Conservation (phyloP, 2,329 filamentous ascomycete genomes). For the Ceratocystis papillata region DNA sequence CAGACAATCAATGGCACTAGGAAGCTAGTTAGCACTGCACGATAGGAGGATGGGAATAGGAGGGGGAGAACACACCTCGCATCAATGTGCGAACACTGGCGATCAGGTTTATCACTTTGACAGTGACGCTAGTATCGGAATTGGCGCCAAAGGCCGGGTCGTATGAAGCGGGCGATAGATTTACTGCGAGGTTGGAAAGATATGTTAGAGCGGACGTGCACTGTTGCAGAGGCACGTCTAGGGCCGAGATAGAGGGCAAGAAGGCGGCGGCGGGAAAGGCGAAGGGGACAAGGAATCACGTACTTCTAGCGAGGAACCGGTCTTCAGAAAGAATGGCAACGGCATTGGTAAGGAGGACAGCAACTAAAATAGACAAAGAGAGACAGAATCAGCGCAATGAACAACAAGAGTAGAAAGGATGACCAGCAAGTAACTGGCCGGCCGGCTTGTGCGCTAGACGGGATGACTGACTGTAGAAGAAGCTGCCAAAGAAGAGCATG, state of each 20-base stretch:
- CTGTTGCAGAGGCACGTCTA: not conserved
- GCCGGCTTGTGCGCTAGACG: slow-evolving; percentile 15
- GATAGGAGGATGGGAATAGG: not conserved
- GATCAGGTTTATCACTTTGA: slow-evolving; percentile 79
- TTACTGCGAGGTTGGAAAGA: slow-evolving; percentile 38
- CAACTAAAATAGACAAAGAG: slow-evolving; percentile 37
- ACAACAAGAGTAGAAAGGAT: not conserved
- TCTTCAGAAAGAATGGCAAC: slow-evolving; percentile 91
- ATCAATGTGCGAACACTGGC: slow-evolving; percentile 83
- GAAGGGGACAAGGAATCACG: slow-evolving; percentile 23
- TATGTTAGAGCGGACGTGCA: slow-evolving; percentile 23
- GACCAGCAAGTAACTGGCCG: not conserved
- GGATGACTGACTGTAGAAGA: slow-evolving; percentile 48
- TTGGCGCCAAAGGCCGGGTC: slow-evolving; percentile 70
- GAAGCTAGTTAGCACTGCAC: not conserved
- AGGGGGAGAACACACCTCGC: slow-evolving; percentile 52
- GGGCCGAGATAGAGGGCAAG: not conserved
- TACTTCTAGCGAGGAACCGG: slow-evolving; percentile 67
- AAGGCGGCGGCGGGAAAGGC: not conserved
- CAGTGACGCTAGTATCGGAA: slow-evolving; percentile 68
- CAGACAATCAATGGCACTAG: slow-evolving; percentile 74
- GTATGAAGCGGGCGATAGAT: slow-evolving; percentile 59
- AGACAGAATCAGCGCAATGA: not conserved
- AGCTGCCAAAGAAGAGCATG: slow-evolving; percentile 61
- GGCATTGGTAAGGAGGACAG: slow-evolving; percentile 82